Conservation (phyloP, 208 protist species). For the Phytomonas sp. region DNA sequence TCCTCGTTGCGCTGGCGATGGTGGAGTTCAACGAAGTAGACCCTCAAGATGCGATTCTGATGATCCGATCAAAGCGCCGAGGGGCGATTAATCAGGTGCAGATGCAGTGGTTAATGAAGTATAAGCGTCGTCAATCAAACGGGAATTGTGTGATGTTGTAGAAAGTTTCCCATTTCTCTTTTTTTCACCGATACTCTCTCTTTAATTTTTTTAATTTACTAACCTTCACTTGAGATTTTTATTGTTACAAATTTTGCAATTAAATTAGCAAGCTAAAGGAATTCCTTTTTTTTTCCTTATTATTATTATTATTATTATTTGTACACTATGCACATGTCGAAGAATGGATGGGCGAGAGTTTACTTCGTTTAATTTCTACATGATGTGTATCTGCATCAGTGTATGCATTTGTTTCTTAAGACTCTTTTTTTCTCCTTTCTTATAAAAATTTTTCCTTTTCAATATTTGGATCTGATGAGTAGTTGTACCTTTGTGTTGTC, state of each 20-base stretch:
- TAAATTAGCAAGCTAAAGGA: background rate
- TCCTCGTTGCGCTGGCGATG: slow-evolving; percentile 87
- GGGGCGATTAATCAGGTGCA: slow-evolving; percentile 89
- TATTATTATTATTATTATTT: slow-evolving; percentile 6
- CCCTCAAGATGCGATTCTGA: slow-evolving; percentile 70
- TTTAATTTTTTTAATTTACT: slow-evolving; percentile 6
- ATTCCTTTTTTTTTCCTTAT: background rate
- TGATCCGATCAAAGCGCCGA: slow-evolving; percentile 72
- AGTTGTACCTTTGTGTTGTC: background rate
- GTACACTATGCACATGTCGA: slow-evolving; percentile 5
- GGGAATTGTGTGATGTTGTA: slow-evolving; percentile 66
- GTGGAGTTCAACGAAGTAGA: slow-evolving; percentile 78
- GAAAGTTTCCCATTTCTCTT: slow-evolving; percentile 1
- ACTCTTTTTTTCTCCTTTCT: slow-evolving; percentile 3
- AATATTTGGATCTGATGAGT: background rate
- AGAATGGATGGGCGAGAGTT: background rate
- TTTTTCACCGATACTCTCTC: background rate
- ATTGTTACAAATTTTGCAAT: background rate
- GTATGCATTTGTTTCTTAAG: background rate
- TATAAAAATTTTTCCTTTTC: slow-evolving; percentile 2
- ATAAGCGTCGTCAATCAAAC: slow-evolving; percentile 48
- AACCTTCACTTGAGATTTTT: slow-evolving; percentile 3
- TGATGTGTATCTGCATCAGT: background rate
- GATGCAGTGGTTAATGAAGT: slow-evolving; percentile 86
- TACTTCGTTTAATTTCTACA: background rate